A percentile compares a stretch with the other conserved stretches of the same genome.
phyloP scores from a whole-genome alignment of 805 yeast species.

The Zygosaccharomyces lentus region DNA sequence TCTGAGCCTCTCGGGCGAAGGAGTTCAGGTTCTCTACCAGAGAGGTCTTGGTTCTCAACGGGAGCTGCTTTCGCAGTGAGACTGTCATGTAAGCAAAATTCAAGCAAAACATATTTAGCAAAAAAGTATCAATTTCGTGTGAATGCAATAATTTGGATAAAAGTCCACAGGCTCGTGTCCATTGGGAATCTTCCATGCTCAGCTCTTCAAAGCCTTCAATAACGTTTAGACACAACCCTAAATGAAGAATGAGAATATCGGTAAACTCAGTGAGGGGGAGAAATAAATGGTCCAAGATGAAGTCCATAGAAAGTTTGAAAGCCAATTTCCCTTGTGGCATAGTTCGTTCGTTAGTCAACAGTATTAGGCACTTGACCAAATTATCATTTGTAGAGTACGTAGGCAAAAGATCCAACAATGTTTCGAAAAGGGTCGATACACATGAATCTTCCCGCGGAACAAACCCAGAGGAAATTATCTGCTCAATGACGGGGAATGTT shows the following conservation, averaged over 20 bases:
- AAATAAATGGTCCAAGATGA: conserved; percentile 6
- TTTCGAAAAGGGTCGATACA: conserved; percentile 1
- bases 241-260: conserved; percentile 16
- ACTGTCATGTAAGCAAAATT: conserved; percentile 16
- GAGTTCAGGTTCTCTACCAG: conserved; percentile 4
- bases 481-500: conserved; percentile 1
- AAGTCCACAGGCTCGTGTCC: conserved; percentile 3
- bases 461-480: background rate
- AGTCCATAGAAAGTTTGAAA: conserved; percentile 3
- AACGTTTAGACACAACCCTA: conserved; percentile 21
- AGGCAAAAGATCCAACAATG: conserved; percentile 4
- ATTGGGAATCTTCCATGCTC: background rate
- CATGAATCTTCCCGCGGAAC: background rate
- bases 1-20: conserved; percentile 10
- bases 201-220: conserved; percentile 1
- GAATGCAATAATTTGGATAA: background rate
- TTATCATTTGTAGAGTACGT: conserved; percentile 3
- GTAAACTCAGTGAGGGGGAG: background rate
- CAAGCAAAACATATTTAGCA: conserved; percentile 14
- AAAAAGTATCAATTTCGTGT: conserved; percentile 6
- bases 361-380: conserved; percentile 22
- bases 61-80: background rate
- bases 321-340: conserved; percentile 6
- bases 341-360: conserved; percentile 20
- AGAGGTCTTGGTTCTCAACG: conserved; percentile 1